Evolutionary conservation across 352 stramenopile genomes (phyloP), one percentile per base, ranked within the genome.

Genomic region (Globisporangium mamillatum): DNA sequence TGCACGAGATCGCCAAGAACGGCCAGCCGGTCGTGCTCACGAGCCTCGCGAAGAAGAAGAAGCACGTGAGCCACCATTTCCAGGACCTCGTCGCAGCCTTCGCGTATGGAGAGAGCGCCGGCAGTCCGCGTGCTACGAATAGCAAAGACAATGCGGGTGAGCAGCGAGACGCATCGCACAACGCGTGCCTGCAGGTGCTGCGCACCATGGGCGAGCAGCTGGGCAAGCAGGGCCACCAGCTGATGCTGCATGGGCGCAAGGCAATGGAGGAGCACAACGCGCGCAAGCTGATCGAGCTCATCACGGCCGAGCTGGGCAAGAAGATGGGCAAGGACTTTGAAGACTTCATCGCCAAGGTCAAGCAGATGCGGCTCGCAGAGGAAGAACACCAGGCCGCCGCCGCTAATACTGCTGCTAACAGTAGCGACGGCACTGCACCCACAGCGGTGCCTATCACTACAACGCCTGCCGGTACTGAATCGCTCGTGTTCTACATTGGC

Each of bases 261-360:
- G 82, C 82, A 0, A 65, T 82, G 38, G 86, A 90, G 58, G 55
- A 24, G 0, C 81, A 81, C 68, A 84, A 92, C 59, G 64, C 80
- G 36, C 68, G 63, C 29, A 80, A 79, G 63, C 72, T 94, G n/a
- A 69, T 89, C 55, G 27, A 69, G 67, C 71, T 88, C 7, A 75
- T 94, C 48, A 72, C 73, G 4, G 63, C 67, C 5, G 84, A 92
- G 59, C 81, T 92, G 6, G 86, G 86, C 4, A 61, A 56, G 18
- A 88, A 89, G 62, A 89, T 89, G 67, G 84, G 82, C 57, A 82
- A 79, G 57, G 86, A 94, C 72, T 92, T 94, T 72, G 73, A 78
- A 36, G 74, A 78, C n/a, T 94, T 92, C 63, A 59, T 94, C n/a
- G 75, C 71, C 8, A 86, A 84, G 55, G 75, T 92, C 60, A 75